These are phyloP conservation scores for Malania oleifera DNA, from an alignment of 164 flowering plant genomes.

Conservation along the genomic window DNA sequence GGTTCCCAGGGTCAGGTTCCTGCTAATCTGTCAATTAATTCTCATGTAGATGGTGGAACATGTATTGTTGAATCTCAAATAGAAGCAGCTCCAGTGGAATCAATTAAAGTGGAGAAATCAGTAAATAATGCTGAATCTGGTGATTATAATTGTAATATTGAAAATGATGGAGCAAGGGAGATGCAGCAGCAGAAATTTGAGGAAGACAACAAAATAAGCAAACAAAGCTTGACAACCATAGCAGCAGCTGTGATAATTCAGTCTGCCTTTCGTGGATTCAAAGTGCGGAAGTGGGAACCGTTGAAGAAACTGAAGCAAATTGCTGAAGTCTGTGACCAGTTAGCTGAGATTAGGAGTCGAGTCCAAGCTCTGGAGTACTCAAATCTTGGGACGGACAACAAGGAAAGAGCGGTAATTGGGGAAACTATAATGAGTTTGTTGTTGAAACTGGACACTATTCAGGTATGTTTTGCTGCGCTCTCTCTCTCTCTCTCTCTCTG, in stretches of 20 bases:
- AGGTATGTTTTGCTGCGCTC: slow-evolving; percentile 35
- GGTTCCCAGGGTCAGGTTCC: not conserved
- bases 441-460: slow-evolving; percentile 61
- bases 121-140: not conserved
- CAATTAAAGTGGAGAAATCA: not conserved
- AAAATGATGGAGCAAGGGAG: not conserved
- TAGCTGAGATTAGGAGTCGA: slow-evolving; percentile 24
- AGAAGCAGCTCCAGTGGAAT: not conserved
- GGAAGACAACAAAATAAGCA: not conserved
- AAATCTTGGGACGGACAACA: slow-evolving; percentile 22
- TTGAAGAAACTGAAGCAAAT: slow-evolving; percentile 62
- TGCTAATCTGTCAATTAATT: not conserved
- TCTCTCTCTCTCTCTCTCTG: not conserved
- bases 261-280: slow-evolving; percentile 62
- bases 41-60: not conserved
- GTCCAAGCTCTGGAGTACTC: slow-evolving; percentile 35
- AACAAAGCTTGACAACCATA: slow-evolving; percentile 20
- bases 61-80: not conserved
- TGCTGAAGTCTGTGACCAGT: slow-evolving; percentile 32
- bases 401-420: slow-evolving; percentile 37
- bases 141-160: not conserved
- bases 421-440: slow-evolving; percentile 69
- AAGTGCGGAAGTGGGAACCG: slow-evolving; percentile 62
- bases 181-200: not conserved
- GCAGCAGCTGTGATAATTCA: slow-evolving; percentile 66